phyloP scores from a whole-genome alignment of 2,329 filamentous ascomycete genomes.

The Monosporascus ibericus region DNA sequence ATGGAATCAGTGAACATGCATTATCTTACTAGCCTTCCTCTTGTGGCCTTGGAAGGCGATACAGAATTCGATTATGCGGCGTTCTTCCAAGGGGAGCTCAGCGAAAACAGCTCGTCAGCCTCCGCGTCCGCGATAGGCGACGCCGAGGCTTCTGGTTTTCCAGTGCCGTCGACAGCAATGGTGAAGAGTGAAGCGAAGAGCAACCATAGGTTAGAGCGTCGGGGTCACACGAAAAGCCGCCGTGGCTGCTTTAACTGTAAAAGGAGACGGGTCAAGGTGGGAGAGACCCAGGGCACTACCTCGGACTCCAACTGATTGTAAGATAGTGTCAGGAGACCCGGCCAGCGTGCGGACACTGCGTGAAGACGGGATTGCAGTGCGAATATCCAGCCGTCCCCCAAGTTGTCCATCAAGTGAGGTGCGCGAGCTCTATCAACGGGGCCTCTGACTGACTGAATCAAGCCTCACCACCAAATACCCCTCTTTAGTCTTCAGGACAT shows the following conservation, averaged over 20 bases:
- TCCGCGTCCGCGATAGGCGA: constrained; percentile 11
- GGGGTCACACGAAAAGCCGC: constrained; percentile 61
- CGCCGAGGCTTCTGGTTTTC: constrained; percentile 1
- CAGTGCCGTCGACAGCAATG: constrained; percentile 6
- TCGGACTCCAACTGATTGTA: no score
- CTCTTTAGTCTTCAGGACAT: constrained; percentile 58
- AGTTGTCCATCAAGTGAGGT: constrained; percentile 42
- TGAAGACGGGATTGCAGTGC: constrained; percentile 56
- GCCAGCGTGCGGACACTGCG: constrained; percentile 57
- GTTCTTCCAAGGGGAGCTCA: constrained; percentile 12
- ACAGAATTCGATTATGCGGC: constrained; percentile 12
- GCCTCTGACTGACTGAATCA: neutral
- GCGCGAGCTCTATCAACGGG: no score
- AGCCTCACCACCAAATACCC: constrained; percentile 53
- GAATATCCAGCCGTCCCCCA: constrained; percentile 51
- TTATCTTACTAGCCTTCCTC: constrained; percentile 9
- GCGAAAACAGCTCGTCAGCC: constrained; percentile 9
- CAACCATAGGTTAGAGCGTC: constrained; percentile 43
- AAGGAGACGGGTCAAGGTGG: constrained; percentile 56
- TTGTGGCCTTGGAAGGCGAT: constrained; percentile 10
- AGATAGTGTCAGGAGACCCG: constrained; percentile 58
- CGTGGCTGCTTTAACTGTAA: constrained; percentile 64
- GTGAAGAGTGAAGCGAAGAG: constrained; percentile 10
- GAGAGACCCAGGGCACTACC: no score
- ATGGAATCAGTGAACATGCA: neutral